These are phyloP conservation scores for Capsella bursapastoris DNA, from an alignment of 345 rosid species.

Conservation along the genomic window DNA sequence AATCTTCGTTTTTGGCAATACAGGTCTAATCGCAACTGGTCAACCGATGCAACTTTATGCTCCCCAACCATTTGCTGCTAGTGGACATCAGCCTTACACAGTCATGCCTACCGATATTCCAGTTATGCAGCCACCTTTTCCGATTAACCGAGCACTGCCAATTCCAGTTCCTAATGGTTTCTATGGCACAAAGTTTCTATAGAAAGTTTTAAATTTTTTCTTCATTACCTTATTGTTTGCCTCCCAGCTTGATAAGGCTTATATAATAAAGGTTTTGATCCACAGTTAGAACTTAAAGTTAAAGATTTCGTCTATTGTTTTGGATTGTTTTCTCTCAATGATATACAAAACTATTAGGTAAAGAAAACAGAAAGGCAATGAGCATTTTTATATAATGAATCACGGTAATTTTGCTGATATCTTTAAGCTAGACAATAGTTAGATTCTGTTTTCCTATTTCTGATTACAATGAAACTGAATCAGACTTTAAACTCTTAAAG, in stretches of 20 bases:
- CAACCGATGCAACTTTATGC: constrained; percentile 42
- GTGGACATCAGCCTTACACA: constrained; percentile 52
- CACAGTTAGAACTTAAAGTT: background rate
- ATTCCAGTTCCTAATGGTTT: constrained; percentile 52
- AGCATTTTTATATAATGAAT: constrained; percentile 14
- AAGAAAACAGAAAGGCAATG: background rate
- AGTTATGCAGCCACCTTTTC: constrained; percentile 53
- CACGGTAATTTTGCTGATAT: constrained; percentile 13
- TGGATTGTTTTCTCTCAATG: background rate
- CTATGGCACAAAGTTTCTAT: constrained; percentile 53
- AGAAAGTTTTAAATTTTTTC: constrained; percentile 12
- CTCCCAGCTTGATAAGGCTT: background rate
- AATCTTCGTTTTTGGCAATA: background rate
- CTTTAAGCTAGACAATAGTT: constrained; percentile 33
- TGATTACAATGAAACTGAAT: constrained; percentile 40
- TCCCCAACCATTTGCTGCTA: constrained; percentile 51
- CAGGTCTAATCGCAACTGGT: constrained; percentile 27
- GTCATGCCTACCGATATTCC: constrained; percentile 49
- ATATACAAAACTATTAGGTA: background rate
- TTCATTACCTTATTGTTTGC: constrained; percentile 25
- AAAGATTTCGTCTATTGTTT: background rate
- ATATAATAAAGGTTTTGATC: constrained; percentile 39
- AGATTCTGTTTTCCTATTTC: constrained; percentile 40
- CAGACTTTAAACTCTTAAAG: constrained; percentile 28
- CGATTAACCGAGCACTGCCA: constrained; percentile 43